Evolutionary conservation across 2,329 filamentous ascomycete species (phyloP).

Genomic region (Mariannaea elegans): DNA sequence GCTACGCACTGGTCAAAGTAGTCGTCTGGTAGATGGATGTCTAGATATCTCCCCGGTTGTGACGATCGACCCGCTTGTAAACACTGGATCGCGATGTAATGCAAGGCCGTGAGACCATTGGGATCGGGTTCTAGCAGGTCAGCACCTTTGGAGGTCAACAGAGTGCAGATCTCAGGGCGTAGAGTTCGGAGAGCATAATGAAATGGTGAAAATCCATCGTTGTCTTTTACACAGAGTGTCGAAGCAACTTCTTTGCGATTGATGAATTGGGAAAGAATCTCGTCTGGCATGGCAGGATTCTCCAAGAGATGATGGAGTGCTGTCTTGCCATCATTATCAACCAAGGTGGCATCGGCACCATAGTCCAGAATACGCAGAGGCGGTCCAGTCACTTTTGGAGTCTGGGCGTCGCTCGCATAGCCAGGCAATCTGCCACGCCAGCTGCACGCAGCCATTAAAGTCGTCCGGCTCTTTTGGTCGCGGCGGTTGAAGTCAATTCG

Average conservation of each 20-base stretch:
- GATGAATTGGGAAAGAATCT: slow-evolving; percentile 24
- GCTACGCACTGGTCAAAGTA: slow-evolving; percentile 17
- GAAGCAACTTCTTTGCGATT: slow-evolving; percentile 21
- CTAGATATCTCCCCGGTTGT: neutral
- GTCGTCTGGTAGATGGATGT: neutral
- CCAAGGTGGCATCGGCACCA: slow-evolving; percentile 24
- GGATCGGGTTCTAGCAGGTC: slow-evolving; percentile 23
- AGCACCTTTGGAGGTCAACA: slow-evolving; percentile 26
- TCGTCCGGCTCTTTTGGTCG: slow-evolving; percentile 26
- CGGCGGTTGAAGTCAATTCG: slow-evolving; percentile 30
- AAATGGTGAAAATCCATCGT: slow-evolving; percentile 18
- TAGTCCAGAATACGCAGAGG: slow-evolving; percentile 24
- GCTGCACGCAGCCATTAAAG: slow-evolving; percentile 32
- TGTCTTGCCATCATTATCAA: slow-evolving; percentile 27
- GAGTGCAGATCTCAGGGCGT: slow-evolving; percentile 26
- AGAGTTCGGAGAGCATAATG: slow-evolving; percentile 25
- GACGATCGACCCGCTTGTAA: neutral
- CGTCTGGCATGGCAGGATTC: slow-evolving; percentile 22
- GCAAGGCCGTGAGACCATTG: slow-evolving; percentile 23
- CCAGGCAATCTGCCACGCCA: neutral
- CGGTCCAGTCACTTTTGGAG: neutral
- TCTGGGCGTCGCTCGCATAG: neutral
- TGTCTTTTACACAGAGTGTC: slow-evolving; percentile 17
- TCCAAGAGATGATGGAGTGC: slow-evolving; percentile 33
- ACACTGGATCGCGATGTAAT: slow-evolving; percentile 29